A percentile compares a stretch with the other conserved stretches of the same genome.
Conservation (phyloP, 345 rosid genomes). For the Erucastrum elatum region DNA sequence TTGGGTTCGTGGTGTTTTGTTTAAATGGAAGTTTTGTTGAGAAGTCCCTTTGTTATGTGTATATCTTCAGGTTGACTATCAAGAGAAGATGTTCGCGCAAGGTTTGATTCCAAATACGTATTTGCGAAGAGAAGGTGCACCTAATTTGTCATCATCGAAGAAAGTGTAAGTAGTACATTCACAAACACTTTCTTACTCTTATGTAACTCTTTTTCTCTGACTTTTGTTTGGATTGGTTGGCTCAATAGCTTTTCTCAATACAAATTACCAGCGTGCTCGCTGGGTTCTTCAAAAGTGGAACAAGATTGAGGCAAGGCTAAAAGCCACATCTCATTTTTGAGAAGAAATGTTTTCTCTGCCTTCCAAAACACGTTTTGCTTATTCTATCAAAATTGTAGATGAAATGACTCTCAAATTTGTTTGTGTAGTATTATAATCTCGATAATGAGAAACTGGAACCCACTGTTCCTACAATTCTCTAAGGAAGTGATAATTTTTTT, state of each 20-base stretch:
- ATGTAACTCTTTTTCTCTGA: not conserved
- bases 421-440: no score
- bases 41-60: not conserved
- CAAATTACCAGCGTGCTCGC: not conserved
- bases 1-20: no score
- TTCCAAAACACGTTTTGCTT: not conserved
- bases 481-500: conserved; percentile 91
- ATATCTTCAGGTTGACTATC: conserved; percentile 76
- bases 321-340: not conserved
- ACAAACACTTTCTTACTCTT: not conserved
- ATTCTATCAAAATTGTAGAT: not conserved
- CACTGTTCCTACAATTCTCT: conserved; percentile 86
- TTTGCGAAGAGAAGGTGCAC: conserved; percentile 93
- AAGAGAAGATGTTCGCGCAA: conserved; percentile 93
- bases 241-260: not conserved
- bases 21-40: no score
- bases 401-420: no score
- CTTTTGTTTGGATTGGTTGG: not conserved
- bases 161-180: not conserved
- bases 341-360: not conserved
- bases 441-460: conserved; percentile 86
- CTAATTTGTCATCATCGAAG: conserved; percentile 36
- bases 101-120: conserved; percentile 75
- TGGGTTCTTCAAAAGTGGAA: not conserved
- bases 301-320: not conserved